Conservation (phyloP, 2,329 filamentous ascomycete species). For the Bertia moriformis region DNA sequence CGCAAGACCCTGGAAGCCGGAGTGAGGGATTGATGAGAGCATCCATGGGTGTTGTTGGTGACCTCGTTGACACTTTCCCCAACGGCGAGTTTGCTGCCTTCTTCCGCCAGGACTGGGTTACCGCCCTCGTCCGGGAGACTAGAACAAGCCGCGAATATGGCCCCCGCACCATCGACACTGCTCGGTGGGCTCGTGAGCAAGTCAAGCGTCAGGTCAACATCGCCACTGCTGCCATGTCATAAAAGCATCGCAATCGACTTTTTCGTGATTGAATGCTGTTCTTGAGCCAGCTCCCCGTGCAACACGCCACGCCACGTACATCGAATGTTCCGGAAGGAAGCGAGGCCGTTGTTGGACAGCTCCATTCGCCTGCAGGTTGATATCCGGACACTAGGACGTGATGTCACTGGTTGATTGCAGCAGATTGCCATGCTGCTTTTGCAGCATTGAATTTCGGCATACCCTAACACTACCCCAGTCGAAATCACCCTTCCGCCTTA, state of each 20-base stretch:
- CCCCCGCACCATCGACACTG: constrained; percentile 76
- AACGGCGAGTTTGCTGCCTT: constrained; percentile 70
- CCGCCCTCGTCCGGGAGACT: constrained; percentile 78
- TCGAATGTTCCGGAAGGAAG: background rate
- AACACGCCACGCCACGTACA: background rate
- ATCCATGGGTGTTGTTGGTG: constrained; percentile 95
- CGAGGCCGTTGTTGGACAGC: background rate
- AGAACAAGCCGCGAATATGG: constrained; percentile 78
- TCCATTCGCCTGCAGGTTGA: too few relatives aligned
- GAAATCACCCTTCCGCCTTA: too few relatives aligned
- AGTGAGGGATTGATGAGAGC: constrained; percentile 84
- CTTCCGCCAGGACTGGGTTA: constrained; percentile 87
- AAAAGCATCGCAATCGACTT: background rate
- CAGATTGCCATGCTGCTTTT: too few relatives aligned
- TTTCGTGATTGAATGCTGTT: background rate
- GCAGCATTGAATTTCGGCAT: too few relatives aligned
- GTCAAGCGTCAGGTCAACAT: constrained; percentile 76
- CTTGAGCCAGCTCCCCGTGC: background rate
- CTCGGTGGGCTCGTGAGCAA: constrained; percentile 92
- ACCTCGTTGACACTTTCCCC: constrained; percentile 86
- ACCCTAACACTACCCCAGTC: too few relatives aligned
- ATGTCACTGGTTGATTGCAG: too few relatives aligned
- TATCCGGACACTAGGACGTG: too few relatives aligned
- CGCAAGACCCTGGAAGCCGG: constrained; percentile 69
- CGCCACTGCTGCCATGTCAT: constrained; percentile 6